These are phyloP conservation scores for Trematosphaeria pertusa DNA, from an alignment of 2,329 filamentous ascomycete genomes.

Conservation along the genomic window DNA sequence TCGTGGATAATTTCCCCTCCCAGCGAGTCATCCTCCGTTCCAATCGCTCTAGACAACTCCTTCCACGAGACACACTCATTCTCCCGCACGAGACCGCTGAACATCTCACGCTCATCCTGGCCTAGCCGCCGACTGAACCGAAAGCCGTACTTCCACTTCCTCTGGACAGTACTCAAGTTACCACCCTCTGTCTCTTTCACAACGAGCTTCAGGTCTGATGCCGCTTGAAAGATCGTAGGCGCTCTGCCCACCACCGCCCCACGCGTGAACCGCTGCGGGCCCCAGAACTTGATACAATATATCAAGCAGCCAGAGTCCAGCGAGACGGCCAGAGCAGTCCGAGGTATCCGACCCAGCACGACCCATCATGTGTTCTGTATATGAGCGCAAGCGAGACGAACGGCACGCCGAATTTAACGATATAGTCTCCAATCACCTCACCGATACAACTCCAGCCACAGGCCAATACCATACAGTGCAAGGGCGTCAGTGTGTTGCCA, in stretches of 20 bases:
- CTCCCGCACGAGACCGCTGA: neutral
- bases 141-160: neutral
- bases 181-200: neutral
- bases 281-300: neutral
- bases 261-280: neutral
- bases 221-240: neutral
- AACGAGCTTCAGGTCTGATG: neutral
- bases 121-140: neutral
- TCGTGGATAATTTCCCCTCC: too few species aligned
- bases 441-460: too few species aligned
- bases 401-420: neutral
- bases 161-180: neutral
- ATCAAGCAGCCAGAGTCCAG: neutral
- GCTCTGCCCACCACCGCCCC: neutral
- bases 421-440: neutral
- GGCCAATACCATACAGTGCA: too few species aligned
- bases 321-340: neutral
- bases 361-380: neutral
- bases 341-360: neutral
- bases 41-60: neutral
- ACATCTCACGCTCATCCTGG: neutral
- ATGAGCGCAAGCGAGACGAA: neutral
- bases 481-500: too few species aligned
- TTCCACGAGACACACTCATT: neutral
- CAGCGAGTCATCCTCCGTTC: neutral